Percentiles rank a stretch among this genome's conserved stretches.
Evolutionary conservation across 495 filamentous ascomycete species (phyloP).

Genomic region (Penicillium samsonianum): DNA sequence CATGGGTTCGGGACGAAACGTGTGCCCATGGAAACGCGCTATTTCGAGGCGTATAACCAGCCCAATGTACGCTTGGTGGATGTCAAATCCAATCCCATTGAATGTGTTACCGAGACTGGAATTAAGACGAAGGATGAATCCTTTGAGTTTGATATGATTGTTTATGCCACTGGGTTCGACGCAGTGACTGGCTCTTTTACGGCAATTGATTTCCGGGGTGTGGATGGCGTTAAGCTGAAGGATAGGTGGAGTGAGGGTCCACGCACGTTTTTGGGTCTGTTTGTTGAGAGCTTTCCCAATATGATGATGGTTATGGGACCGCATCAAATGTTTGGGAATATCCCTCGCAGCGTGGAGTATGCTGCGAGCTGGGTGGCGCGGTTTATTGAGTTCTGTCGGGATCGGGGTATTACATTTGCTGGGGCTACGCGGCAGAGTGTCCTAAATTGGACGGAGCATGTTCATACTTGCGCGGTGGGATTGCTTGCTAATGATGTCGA

Average conservation of each 20-base stretch:
- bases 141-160: conserved; percentile 41
- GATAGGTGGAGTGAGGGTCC: conserved; percentile 31
- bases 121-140: conserved; percentile 35
- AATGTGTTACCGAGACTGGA: conserved; percentile 25
- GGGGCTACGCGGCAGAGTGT: conserved; percentile 19
- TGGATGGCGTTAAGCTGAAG: conserved; percentile 18
- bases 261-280: conserved; percentile 12
- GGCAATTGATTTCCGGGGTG: conserved; percentile 30
- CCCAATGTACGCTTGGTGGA: conserved; percentile 52
- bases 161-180: conserved; percentile 43
- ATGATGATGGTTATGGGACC: conserved; percentile 20
- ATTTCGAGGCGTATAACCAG: conserved; percentile 54
- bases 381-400: conserved; percentile 20
- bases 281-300: conserved; percentile 13
- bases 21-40: conserved; percentile 50
- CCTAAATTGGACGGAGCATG: conserved; percentile 30
- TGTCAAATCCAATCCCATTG: conserved; percentile 41
- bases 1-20: conserved; percentile 55
- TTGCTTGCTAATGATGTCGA: conserved; percentile 39
- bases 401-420: conserved; percentile 17
- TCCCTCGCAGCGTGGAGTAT: conserved; percentile 17
- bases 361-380: conserved; percentile 9
- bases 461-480: conserved; percentile 32
- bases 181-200: conserved; percentile 35
- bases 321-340: conserved; percentile 16